These are phyloP conservation scores for Hymenoscyphus fraxineus DNA, from an alignment of 2,329 filamentous ascomycete genomes.

Conservation along the genomic window DNA sequence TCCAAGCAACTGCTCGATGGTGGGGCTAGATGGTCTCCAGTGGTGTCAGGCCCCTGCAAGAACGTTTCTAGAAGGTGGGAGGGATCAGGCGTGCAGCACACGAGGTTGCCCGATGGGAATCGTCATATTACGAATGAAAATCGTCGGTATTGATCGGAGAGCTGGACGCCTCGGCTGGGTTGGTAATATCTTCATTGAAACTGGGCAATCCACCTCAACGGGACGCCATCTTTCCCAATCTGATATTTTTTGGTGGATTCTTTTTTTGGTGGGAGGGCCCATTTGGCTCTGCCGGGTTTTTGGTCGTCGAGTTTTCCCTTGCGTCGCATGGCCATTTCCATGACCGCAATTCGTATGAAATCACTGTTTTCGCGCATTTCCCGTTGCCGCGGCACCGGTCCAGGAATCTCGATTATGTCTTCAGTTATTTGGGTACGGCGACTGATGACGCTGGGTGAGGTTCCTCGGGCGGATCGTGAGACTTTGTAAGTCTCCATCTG, in stretches of 20 bases:
- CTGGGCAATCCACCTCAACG: constrained; percentile 53
- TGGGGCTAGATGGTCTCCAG: background rate
- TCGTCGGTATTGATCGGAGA: background rate
- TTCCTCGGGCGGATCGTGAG: constrained; percentile 30
- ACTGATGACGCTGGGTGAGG: constrained; percentile 39
- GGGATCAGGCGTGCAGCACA: background rate
- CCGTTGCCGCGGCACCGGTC: constrained; percentile 53
- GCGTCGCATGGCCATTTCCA: constrained; percentile 69
- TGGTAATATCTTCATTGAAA: constrained; percentile 3
- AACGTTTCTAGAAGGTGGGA: constrained; percentile 1
- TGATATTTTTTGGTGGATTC: constrained; percentile 51
- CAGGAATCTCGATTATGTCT: constrained; percentile 35
- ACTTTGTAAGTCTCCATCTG: constrained; percentile 67
- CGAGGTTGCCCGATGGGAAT: background rate
- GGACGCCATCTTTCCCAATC: constrained; percentile 55
- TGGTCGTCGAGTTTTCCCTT: constrained; percentile 63
- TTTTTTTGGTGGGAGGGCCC: constrained; percentile 64
- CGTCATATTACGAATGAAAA: constrained; percentile 1
- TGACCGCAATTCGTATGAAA: constrained; percentile 66
- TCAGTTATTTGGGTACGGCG: constrained; percentile 30
- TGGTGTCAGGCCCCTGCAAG: background rate
- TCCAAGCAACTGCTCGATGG: background rate
- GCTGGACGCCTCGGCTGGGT: too few relatives aligned
- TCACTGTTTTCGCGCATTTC: constrained; percentile 68
- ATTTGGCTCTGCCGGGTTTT: constrained; percentile 62